A percentile compares a stretch with the other conserved stretches of the same genome.
These are phyloP conservation scores for Glycine soja DNA, from an alignment of 306 rosid genomes.

Conservation along the genomic window DNA sequence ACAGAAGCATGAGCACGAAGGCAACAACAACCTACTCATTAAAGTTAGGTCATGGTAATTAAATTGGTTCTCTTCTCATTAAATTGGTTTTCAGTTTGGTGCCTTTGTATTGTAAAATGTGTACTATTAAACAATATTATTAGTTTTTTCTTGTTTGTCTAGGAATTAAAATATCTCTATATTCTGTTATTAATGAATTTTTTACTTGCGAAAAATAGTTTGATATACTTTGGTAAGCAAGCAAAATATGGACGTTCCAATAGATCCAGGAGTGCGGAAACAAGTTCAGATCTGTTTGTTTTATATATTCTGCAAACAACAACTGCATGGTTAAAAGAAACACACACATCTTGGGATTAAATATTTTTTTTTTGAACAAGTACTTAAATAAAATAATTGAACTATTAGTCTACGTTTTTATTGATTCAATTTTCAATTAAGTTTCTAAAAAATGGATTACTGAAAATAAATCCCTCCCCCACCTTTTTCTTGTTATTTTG, in stretches of 20 bases:
- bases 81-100: not conserved
- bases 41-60: not conserved
- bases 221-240: not conserved
- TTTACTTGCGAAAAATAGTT: not conserved
- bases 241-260: not conserved
- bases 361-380: too few relatives aligned
- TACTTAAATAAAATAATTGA: too few relatives aligned
- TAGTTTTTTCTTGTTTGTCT: not conserved
- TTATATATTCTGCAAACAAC: not conserved
- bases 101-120: not conserved
- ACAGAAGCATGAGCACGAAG: too few relatives aligned
- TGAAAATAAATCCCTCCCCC: too few relatives aligned
- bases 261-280: not conserved
- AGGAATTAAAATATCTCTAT: not conserved
- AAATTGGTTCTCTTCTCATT: not conserved
- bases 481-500: too few relatives aligned
- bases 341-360: too few relatives aligned
- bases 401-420: too few relatives aligned
- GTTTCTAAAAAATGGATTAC: too few relatives aligned
- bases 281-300: not conserved
- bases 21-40: conserved; percentile 42
- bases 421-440: too few relatives aligned
- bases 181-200: not conserved
- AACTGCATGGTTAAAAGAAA: too few relatives aligned
- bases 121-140: not conserved